Conservation (phyloP, 2,329 filamentous ascomycete species). For the Zymoseptoria crescenta region DNA sequence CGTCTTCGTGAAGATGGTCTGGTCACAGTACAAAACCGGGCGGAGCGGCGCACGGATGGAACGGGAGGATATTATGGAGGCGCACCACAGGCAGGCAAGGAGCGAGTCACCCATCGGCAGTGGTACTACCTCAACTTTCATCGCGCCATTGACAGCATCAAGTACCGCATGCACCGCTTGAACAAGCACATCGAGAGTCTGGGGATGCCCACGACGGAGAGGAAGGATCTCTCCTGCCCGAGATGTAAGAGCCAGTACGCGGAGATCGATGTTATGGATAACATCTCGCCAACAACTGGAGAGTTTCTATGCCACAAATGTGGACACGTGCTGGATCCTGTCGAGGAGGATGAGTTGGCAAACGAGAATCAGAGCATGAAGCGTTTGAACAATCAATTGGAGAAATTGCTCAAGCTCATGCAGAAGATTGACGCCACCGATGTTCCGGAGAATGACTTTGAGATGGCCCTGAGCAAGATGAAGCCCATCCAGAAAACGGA, state of each 20-base stretch:
- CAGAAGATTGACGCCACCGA: conserved; percentile 67
- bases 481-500: conserved; percentile 60
- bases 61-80: conserved; percentile 17
- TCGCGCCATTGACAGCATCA: conserved; percentile 89
- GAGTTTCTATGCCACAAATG: conserved; percentile 79
- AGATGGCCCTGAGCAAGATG: conserved; percentile 56
- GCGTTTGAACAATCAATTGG: conserved; percentile 69
- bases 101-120: conserved; percentile 50
- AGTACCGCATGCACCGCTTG: conserved; percentile 83
- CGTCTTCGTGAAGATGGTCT: conserved; percentile 80
- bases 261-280: conserved; percentile 79
- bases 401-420: conserved; percentile 67
- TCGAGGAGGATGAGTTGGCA: conserved; percentile 55
- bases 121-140: conserved; percentile 98
- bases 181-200: conserved; percentile 82
- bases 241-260: conserved; percentile 78
- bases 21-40: conserved; percentile 61
- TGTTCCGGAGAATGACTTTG: conserved; percentile 66
- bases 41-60: conserved; percentile 29
- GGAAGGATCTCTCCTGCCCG: conserved; percentile 83
- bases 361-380: conserved; percentile 56
- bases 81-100: conserved; percentile 24
- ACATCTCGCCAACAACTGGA: conserved; percentile 47
- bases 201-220: conserved; percentile 67
- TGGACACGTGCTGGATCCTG: conserved; percentile 50